Base-by-base conservation (phyloP, 179 eudicot species). In the Beta lomatogona region DNA sequence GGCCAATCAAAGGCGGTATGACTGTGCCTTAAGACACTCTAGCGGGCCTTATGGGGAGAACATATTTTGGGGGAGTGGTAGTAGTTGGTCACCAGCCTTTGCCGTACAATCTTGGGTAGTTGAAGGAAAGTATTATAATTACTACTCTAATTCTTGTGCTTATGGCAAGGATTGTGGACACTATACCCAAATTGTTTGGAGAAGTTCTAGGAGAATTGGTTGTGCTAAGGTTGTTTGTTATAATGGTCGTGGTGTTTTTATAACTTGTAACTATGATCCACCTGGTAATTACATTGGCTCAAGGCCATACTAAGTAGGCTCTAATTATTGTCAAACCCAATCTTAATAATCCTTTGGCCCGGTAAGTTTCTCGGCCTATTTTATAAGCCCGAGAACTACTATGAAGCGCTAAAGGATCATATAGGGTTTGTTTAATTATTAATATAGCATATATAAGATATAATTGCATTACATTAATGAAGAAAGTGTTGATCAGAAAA, bases 121-220 rank as follows among this genome's bases (percentile, higher is more conserved):
- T 4, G 94, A 93, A 77, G 52, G 60, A 57, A 52, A 57, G 77
- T 80, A 68, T 71, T 93, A 90, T 64, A 79, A 91, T 67, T 81
- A 87, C 48, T 15, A 55, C 70, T 48, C 87, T 1, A 91, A 93
- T 73, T 80, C 92, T 3, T 93, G 95, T 70, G 77, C 52, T 0
- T 14, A 54, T 22, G 92, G 89, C 3, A 44, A 85, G 55, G 87
- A 86, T 14, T 93, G 95, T 72, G 92, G 89, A 3, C 97, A 93
- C 71, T 91, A 91, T 59, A 91, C 92, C 0, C 97, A 92, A 80
- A 79, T 90, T 75, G 89, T 88, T 75, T 92, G 97, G 97, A 82
- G 78, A 48, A 74, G 50, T 3, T 86, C 92, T 0, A 86, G 21
- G 16, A 79, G 87, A 52, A 53, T 93, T 81, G 97, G 97, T 41